phyloP scores from a whole-genome alignment of 352 stramenopile species.

The Pythium monospermum region DNA sequence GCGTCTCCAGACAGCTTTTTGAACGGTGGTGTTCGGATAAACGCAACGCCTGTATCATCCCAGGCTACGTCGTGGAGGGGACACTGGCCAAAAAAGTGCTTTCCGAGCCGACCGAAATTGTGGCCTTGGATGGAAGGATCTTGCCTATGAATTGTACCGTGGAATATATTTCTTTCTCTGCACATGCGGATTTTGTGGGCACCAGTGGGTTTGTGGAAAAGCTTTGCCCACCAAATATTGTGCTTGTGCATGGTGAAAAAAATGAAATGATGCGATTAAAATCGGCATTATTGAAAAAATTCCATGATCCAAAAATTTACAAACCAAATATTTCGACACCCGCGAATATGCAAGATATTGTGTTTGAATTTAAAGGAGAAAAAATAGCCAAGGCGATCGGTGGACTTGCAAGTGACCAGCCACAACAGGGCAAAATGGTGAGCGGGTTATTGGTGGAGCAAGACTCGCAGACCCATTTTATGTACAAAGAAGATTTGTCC shows the following conservation, averaged over 20 bases:
- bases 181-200: slow-evolving; percentile 96
- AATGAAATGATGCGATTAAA: slow-evolving; percentile 98
- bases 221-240: slow-evolving; percentile 91
- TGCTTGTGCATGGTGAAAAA: slow-evolving; percentile 96
- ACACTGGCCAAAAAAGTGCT: slow-evolving; percentile 98
- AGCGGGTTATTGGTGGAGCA: slow-evolving; percentile 82
- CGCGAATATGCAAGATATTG: slow-evolving; percentile 86
- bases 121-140: slow-evolving; percentile 90
- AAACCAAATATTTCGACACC: slow-evolving; percentile 76
- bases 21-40: slow-evolving; percentile 97
- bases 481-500: slow-evolving; percentile 81
- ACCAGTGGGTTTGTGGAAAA: slow-evolving; percentile 95
- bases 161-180: slow-evolving; percentile 97
- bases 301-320: slow-evolving; percentile 84
- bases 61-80: slow-evolving; percentile 98
- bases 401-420: slow-evolving; percentile 57
- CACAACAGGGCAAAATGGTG: slow-evolving; percentile 74
- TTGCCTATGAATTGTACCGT: slow-evolving; percentile 94
- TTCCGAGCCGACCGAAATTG: slow-evolving; percentile 94
- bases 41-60: slow-evolving; percentile 98
- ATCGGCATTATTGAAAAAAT: slow-evolving; percentile 87
- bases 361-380: slow-evolving; percentile 84
- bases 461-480: slow-evolving; percentile 80
- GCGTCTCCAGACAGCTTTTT: slow-evolving; percentile 96
- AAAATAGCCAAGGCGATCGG: slow-evolving; percentile 88